Evolutionary conservation across 2,329 filamentous ascomycete genomes (phyloP).

Genomic region (Aspergillus felis): DNA sequence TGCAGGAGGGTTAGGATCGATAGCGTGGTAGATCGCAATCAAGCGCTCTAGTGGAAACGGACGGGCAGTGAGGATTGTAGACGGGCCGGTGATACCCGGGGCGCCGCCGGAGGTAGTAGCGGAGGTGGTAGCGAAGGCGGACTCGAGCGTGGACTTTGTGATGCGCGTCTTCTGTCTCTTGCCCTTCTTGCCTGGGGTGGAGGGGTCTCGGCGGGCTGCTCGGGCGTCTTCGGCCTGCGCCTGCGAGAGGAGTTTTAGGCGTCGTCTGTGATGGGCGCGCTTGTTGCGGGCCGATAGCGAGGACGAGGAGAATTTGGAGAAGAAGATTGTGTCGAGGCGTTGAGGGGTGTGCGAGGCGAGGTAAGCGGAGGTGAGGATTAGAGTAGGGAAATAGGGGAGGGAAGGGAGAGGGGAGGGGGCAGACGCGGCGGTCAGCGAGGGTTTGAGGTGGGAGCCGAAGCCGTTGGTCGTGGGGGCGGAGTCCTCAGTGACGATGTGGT

Average conservation of each 20-base stretch:
- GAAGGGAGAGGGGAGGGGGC: constrained; percentile 31
- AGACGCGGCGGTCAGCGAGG: constrained; percentile 18
- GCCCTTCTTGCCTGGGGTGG: constrained; percentile 31
- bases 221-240: constrained; percentile 33
- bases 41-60: constrained; percentile 46
- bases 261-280: constrained; percentile 40
- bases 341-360: constrained; percentile 46
- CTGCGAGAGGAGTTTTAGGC: constrained; percentile 39
- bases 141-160: constrained; percentile 39
- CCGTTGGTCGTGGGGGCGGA: constrained; percentile 8
- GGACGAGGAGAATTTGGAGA: constrained; percentile 46
- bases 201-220: constrained; percentile 22
- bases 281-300: constrained; percentile 42
- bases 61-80: constrained; percentile 38
- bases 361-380: constrained; percentile 46
- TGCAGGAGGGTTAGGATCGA: constrained; percentile 43
- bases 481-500: constrained; percentile 37
- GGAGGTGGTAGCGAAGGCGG: constrained; percentile 37
- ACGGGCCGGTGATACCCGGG: constrained; percentile 33
- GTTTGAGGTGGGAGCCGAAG: constrained; percentile 8
- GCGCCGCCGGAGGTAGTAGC: constrained; percentile 30
- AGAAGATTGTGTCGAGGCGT: constrained; percentile 47
- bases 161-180: constrained; percentile 38
- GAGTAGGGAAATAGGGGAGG: constrained; percentile 45
- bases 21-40: constrained; percentile 46